These are phyloP conservation scores for Salix exigua DNA, from an alignment of 345 rosid species.

Conservation along the genomic window DNA sequence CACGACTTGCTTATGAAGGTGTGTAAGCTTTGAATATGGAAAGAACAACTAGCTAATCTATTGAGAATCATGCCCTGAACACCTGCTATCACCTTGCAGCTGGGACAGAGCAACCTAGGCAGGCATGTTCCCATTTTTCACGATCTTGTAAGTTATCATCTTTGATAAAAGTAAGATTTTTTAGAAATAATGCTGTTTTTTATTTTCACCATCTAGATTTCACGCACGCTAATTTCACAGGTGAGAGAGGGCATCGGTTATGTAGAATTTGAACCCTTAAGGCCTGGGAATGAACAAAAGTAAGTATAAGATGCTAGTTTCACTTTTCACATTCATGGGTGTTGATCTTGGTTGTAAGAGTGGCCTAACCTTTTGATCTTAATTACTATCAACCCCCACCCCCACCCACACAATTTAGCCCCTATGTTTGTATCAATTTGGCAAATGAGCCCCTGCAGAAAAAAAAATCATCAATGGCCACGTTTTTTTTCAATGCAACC, in stretches of 20 bases:
- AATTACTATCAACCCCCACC: not conserved
- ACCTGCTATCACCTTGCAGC: conserved; percentile 46
- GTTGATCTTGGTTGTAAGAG: not conserved
- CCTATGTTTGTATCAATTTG: not conserved
- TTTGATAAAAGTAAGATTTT: not conserved
- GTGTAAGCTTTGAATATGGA: conserved; percentile 17
- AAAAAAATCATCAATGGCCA: not conserved
- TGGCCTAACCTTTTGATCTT: not conserved
- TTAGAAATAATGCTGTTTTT: not conserved
- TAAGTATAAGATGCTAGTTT: conserved; percentile 26
- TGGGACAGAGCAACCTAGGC: conserved; percentile 61
- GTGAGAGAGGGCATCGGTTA: conserved; percentile 57
- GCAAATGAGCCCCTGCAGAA: not conserved
- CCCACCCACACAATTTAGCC: no score
- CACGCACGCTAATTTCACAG: conserved; percentile 35
- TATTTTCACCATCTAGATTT: conserved; percentile 5
- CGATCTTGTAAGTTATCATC: conserved; percentile 55
- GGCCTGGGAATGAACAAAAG: conserved; percentile 51
- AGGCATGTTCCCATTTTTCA: conserved; percentile 35
- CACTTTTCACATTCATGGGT: not conserved
- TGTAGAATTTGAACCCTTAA: conserved; percentile 36
- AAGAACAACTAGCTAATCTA: not conserved
- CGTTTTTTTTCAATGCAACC: not conserved
- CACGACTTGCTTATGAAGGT: conserved; percentile 66
- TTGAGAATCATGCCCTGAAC: not conserved